Percentiles rank a stretch among this genome's conserved stretches.
Evolutionary conservation across 805 yeast species (phyloP).

Genomic region (Suhomyces faveliae): DNA sequence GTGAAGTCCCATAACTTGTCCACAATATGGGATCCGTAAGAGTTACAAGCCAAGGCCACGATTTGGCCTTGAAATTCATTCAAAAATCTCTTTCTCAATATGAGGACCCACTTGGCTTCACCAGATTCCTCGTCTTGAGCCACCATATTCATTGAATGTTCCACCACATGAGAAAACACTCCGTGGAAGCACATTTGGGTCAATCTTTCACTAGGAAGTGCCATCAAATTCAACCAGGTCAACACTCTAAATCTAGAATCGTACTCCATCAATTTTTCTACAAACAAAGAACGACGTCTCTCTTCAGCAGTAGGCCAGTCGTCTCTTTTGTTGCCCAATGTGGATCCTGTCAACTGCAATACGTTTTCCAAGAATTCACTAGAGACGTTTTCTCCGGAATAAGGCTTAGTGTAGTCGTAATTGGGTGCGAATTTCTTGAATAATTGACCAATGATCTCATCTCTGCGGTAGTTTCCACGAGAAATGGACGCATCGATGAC

Average conservation of each 20-base stretch:
- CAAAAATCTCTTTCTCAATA: conserved; percentile 65
- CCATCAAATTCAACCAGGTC: conserved; percentile 59
- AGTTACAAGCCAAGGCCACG: conserved; percentile 69
- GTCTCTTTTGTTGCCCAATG: conserved; percentile 76
- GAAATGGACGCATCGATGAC: conserved; percentile 64
- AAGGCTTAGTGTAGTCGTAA: conserved; percentile 23
- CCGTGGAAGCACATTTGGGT: conserved; percentile 83
- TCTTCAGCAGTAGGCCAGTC: conserved; percentile 95
- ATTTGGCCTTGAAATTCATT: conserved; percentile 58
- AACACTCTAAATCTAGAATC: conserved; percentile 59
- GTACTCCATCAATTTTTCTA: conserved; percentile 70
- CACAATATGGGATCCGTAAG: conserved; percentile 88
- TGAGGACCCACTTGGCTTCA: conserved; percentile 44
- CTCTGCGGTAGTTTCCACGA: conserved; percentile 57
- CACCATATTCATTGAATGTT: conserved; percentile 49
- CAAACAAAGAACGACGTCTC: conserved; percentile 71
- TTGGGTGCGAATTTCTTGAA: conserved; percentile 43
- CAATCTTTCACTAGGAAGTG: conserved; percentile 58
- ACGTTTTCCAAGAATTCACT: conserved; percentile 66
- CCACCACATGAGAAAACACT: conserved; percentile 87
- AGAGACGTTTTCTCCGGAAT: conserved; percentile 12
- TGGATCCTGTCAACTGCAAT: conserved; percentile 62
- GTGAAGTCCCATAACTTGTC: conserved; percentile 85
- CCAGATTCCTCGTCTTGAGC: conserved; percentile 37
- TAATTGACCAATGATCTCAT: conserved; percentile 52